Conservation (phyloP, 2,329 filamentous ascomycete genomes). For the Daldinia sp. region DNA sequence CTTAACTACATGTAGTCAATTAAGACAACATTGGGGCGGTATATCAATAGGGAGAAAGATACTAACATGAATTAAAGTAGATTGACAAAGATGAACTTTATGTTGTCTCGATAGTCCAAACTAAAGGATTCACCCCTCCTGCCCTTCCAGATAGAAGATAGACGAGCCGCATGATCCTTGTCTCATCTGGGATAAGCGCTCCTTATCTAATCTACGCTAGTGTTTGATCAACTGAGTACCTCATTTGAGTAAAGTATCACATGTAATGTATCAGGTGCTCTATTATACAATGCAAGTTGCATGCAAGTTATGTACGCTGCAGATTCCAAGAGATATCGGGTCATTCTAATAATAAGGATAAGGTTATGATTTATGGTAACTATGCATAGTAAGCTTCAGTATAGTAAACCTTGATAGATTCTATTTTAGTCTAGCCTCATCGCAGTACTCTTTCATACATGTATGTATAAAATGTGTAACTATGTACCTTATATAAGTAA, state of each 20-base stretch:
- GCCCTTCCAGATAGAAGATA: not conserved
- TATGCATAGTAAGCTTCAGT: not conserved
- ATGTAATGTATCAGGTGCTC: not conserved
- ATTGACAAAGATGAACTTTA: conserved; percentile 12
- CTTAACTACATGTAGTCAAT: not conserved
- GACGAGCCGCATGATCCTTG: conserved; percentile 37
- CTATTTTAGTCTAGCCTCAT: conserved; percentile 4
- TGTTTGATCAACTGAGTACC: conserved; percentile 9
- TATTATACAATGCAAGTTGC: not conserved
- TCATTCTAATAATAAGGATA: not conserved
- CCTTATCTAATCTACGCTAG: conserved; percentile 21
- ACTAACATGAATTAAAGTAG: not conserved
- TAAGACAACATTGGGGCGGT: not conserved
- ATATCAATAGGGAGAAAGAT: not conserved
- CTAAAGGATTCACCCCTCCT: conserved; percentile 5
- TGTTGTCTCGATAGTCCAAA: conserved; percentile 12
- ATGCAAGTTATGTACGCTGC: not conserved
- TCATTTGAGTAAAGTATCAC: not conserved
- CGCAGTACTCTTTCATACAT: not conserved
- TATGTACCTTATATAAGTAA: not conserved
- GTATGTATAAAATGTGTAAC: not conserved
- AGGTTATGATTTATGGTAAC: not conserved
- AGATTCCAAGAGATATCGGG: not conserved
- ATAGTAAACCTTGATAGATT: not conserved
- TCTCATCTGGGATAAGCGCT: conserved; percentile 20